Base-by-base conservation (phyloP, 73 alveolate genomes). In the Uronychia binucleata region DNA sequence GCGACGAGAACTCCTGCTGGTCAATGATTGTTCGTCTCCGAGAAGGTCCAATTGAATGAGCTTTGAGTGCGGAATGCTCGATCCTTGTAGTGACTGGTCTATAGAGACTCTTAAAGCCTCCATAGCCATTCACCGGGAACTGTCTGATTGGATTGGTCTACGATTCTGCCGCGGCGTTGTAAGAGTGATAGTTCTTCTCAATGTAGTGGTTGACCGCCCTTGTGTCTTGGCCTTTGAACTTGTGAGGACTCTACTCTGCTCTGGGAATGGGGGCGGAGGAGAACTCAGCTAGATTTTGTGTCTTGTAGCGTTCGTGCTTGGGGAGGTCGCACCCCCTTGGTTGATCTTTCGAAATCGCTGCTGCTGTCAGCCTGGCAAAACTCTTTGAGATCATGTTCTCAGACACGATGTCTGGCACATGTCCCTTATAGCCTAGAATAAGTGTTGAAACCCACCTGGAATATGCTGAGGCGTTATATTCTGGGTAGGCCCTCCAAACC, bases 401-500 rank as follows among this genome's bases (percentile, higher is more conserved):
- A 28, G 88, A 74, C 1, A 31, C 77, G 1, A 87, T 35, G 27
- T 86, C 93, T 28, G 93, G 89, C 30, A 87, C 93, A 57, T 78
- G 87, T 27, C 93, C 93, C 30, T 76, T 85, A 60, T 85, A 85
- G 57, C 91, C 91, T 11, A 84, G 86, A 1, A 85, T 35, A 85
- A 57, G 14, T 80, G 75, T n/a, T 77, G 27, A 1, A 85, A 19
- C 29, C 77, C 46, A 5, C 94, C 94, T 29, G 94, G 94, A 26
- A 88, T 80, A 83, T 88, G 85, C 33, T 88, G 78, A 14, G 88
- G 78, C 29, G 31, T 33, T 11, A 83, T 25, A 26, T 88, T 83
- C 8, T 32, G 57, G 33, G 90, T 88, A 0, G 94, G 94, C 30
- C 94, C 94, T 25, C 91, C 94, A 25, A 88, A 27, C 94, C 94